A percentile compares a stretch with the other conserved stretches of the same genome.
These are phyloP conservation scores for Alternaria hordeiaustralica DNA, from an alignment of 2,329 filamentous ascomycete genomes.

Conservation along the genomic window DNA sequence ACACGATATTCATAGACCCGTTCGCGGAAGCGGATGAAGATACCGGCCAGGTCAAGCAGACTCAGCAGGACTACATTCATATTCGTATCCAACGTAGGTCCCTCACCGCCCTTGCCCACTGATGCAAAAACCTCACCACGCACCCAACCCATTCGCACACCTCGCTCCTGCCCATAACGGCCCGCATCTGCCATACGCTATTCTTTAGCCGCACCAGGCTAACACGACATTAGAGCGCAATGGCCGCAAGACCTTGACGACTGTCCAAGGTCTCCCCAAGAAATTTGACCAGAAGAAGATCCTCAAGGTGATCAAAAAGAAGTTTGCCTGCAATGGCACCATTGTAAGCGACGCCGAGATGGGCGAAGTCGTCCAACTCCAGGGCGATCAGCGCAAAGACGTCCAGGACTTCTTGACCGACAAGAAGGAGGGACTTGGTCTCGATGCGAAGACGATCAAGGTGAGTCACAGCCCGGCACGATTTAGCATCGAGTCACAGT, in stretches of 20 bases:
- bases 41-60: slow-evolving; percentile 89
- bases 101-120: slow-evolving; percentile 7
- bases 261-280: slow-evolving; percentile 97
- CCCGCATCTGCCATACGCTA: background rate
- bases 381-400: slow-evolving; percentile 99
- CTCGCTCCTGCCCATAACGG: background rate
- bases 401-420: slow-evolving; percentile 96
- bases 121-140: background rate
- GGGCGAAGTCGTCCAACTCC: slow-evolving; percentile 99
- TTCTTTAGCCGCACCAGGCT: slow-evolving; percentile 37
- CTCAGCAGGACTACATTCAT: slow-evolving; percentile 94
- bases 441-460: slow-evolving; percentile 98
- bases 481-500: background rate
- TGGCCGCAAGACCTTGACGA: slow-evolving; percentile 99
- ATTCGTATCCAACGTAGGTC: slow-evolving; percentile 95
- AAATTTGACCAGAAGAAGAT: slow-evolving; percentile 99
- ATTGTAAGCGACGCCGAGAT: slow-evolving; percentile 95
- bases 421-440: slow-evolving; percentile 92
- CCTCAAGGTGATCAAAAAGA: slow-evolving; percentile 99
- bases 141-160: background rate
- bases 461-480: slow-evolving; percentile 52
- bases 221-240: slow-evolving; percentile 80
- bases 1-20: slow-evolving; percentile 65
- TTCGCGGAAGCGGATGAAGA: slow-evolving; percentile 99
- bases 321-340: slow-evolving; percentile 99